phyloP scores from a whole-genome alignment of 768 basidiomycete genomes.

The Mycena haematopus region DNA sequence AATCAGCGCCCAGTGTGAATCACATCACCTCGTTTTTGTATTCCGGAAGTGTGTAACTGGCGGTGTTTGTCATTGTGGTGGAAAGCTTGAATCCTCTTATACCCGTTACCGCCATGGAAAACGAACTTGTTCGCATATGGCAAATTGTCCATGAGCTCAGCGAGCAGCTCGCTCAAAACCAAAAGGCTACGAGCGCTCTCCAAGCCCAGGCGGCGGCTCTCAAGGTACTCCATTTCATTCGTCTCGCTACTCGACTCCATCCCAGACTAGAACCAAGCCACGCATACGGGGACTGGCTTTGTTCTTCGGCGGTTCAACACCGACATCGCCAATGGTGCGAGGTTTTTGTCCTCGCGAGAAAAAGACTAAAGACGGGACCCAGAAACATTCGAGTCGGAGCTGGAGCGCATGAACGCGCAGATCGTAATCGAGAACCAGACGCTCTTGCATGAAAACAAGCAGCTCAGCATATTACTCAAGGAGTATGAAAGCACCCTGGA shows the following conservation, averaged over 20 bases:
- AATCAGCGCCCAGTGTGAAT: slow-evolving; percentile 22
- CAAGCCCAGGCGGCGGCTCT: slow-evolving; percentile 73
- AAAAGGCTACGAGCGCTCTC: slow-evolving; percentile 72
- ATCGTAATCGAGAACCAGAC: slow-evolving; percentile 94
- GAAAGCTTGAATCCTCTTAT: not conserved
- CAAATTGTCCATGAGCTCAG: slow-evolving; percentile 81
- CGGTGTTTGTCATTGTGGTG: too few relatives aligned
- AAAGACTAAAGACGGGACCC: slow-evolving; percentile 40
- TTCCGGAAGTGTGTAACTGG: not conserved
- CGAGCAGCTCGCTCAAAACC: slow-evolving; percentile 83
- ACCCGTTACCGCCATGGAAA: slow-evolving; percentile 64
- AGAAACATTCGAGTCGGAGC: slow-evolving; percentile 93
- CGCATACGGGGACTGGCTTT: slow-evolving; percentile 74
- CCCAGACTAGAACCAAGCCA: slow-evolving; percentile 71
- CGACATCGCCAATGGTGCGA: slow-evolving; percentile 82
- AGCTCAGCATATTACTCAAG: slow-evolving; percentile 84
- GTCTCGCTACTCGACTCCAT: slow-evolving; percentile 18
- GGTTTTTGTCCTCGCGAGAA: slow-evolving; percentile 5
- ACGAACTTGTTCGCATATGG: slow-evolving; percentile 75
- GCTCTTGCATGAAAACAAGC: slow-evolving; percentile 93
- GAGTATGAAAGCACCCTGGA: slow-evolving; percentile 96
- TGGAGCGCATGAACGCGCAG: slow-evolving; percentile 89
- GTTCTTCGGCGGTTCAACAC: slow-evolving; percentile 84
- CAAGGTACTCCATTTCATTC: slow-evolving; percentile 58
- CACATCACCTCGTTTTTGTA: slow-evolving; percentile 13